Conservation (phyloP, 495 filamentous ascomycete species). For the Neurospora sp. region DNA sequence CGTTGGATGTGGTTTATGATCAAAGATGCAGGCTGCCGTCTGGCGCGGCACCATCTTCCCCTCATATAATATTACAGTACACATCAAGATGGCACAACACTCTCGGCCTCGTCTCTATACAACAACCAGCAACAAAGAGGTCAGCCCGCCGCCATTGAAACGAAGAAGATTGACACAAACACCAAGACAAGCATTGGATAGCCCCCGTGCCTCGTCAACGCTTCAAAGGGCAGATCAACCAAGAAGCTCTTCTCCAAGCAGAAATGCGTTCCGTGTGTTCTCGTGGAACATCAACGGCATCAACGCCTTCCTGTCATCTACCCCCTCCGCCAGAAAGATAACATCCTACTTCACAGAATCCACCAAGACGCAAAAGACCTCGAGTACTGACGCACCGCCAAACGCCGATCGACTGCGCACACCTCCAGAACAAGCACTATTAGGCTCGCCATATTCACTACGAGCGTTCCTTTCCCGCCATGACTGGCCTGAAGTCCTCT, state of each 20-base stretch:
- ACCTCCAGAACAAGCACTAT: not conserved
- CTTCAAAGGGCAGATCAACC: not conserved
- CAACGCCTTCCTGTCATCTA: slow-evolving; percentile 23
- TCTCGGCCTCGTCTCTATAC: not conserved
- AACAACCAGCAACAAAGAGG: not conserved
- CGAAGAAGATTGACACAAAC: slow-evolving; percentile 5
- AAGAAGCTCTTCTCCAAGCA: not conserved
- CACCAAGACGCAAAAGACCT: not conserved
- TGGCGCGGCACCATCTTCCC: not conserved
- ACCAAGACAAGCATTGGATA: not conserved
- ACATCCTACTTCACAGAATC: slow-evolving; percentile 30
- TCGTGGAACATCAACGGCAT: slow-evolving; percentile 47
- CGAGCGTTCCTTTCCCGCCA: slow-evolving; percentile 36
- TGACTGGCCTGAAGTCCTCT: slow-evolving; percentile 36
- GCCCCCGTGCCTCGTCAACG: not conserved
- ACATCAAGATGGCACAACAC: not conserved
- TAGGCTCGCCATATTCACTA: slow-evolving; percentile 11
- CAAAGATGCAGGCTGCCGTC: not conserved
- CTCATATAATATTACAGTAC: not conserved
- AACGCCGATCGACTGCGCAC: not conserved
- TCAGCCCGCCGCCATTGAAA: slow-evolving; percentile 14
- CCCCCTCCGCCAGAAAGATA: slow-evolving; percentile 19
- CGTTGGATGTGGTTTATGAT: not conserved
- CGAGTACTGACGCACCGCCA: not conserved
- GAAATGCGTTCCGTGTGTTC: slow-evolving; percentile 22